A percentile compares a stretch with the other conserved stretches of the same genome.
These are phyloP conservation scores for Coemansia brasiliensis DNA, from an alignment of 192 early-diverging fungal genomes.

Conservation along the genomic window DNA sequence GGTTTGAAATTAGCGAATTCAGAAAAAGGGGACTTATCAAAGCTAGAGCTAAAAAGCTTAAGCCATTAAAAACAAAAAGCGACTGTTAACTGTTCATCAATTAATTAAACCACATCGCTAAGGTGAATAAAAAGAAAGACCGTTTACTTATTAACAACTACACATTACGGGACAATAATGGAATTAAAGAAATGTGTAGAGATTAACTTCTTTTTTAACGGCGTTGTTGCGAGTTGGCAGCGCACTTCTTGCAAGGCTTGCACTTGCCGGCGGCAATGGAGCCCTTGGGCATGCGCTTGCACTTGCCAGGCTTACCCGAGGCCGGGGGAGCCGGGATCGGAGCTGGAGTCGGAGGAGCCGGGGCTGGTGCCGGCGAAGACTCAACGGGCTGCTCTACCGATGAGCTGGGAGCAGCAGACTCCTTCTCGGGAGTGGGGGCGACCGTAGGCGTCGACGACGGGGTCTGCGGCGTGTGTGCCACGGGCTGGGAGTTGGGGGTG, in stretches of 20 bases:
- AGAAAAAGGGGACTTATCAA: background rate
- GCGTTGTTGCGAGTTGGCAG: slow-evolving; percentile 22
- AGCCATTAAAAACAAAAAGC: too few relatives aligned
- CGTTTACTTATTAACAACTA: too few relatives aligned
- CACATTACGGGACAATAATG: too few relatives aligned
- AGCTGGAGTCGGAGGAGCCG: slow-evolving; percentile 3
- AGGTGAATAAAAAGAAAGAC: too few relatives aligned
- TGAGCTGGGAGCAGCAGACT: background rate
- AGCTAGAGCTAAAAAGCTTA: too few relatives aligned
- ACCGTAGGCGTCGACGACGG: background rate
- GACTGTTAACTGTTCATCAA: too few relatives aligned
- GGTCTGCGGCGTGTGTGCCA: slow-evolving; percentile 17
- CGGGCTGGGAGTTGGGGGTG: background rate
- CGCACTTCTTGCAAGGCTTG: slow-evolving; percentile 55
- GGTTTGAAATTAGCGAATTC: background rate
- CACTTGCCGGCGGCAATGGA: slow-evolving; percentile 57
- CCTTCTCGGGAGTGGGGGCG: background rate
- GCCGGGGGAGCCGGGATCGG: slow-evolving; percentile 8
- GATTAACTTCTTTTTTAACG: slow-evolving; percentile 20
- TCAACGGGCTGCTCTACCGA: background rate
- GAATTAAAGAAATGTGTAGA: background rate
- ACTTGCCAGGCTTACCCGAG: slow-evolving; percentile 32
- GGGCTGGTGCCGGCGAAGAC: background rate
- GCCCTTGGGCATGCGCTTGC: slow-evolving; percentile 53
- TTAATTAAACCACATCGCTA: too few relatives aligned